Percentiles rank a stretch among this genome's conserved stretches.
Evolutionary conservation across 306 rosid genomes (phyloP).

Genomic region (Lagenaria siceraria): DNA sequence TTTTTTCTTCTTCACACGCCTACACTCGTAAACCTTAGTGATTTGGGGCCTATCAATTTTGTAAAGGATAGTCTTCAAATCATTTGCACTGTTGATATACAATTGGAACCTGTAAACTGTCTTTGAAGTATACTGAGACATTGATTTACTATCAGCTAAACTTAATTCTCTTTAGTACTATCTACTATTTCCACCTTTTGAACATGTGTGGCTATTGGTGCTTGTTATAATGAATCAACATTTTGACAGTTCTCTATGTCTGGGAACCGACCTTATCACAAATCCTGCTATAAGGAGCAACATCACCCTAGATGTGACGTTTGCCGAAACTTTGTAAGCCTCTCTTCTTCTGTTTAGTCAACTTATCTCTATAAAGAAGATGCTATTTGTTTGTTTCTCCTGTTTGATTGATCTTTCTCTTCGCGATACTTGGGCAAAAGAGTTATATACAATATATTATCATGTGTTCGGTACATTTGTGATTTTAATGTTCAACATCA

Average conservation of each 20-base stretch:
- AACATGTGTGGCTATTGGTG: neutral
- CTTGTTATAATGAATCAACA: neutral
- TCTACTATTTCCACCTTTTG: neutral
- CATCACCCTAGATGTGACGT: constrained; percentile 95
- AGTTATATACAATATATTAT: neutral
- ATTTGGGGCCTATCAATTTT: too few species aligned
- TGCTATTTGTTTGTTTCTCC: neutral
- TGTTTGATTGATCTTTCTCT: neutral
- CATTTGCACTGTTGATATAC: neutral
- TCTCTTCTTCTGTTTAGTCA: constrained; percentile 13
- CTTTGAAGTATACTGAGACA: neutral
- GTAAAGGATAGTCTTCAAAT: neutral
- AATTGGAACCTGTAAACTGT: neutral
- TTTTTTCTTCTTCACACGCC: too few species aligned
- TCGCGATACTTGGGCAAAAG: neutral
- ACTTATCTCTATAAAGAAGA: neutral
- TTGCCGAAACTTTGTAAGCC: constrained; percentile 70
- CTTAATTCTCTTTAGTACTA: neutral
- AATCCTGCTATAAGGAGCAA: constrained; percentile 80
- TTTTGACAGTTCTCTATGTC: constrained; percentile 72
- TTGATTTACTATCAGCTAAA: neutral
- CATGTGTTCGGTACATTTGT: neutral
- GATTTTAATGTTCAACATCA: neutral
- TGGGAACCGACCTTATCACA: constrained; percentile 63
- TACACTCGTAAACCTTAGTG: too few species aligned